phyloP scores from a whole-genome alignment of 176 grass and related monocot species.

The Aegilops bicornis region DNA sequence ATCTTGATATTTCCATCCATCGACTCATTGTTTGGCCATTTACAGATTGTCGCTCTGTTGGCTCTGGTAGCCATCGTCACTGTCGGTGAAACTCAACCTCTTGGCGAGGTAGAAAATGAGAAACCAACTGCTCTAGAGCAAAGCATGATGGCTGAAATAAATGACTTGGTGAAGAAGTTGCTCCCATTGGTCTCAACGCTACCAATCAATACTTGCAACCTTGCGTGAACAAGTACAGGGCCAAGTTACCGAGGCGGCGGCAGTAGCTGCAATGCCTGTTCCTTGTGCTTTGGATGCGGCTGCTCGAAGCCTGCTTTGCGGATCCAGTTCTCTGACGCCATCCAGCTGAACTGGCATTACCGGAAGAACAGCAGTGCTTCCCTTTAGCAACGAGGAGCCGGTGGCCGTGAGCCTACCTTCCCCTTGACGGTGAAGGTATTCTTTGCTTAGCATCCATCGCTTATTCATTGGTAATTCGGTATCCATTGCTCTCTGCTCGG shows the following conservation, averaged over 20 bases:
- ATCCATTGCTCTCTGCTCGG: neutral
- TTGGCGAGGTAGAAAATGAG: neutral
- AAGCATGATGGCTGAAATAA: conserved; percentile 8
- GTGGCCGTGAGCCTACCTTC: conserved; percentile 54
- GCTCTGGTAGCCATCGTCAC: neutral
- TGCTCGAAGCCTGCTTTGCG: conserved; percentile 31
- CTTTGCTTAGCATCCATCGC: neutral
- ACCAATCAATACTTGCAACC: neutral
- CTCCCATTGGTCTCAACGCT: neutral
- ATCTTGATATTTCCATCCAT: conserved; percentile 5
- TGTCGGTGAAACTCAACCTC: conserved; percentile 3
- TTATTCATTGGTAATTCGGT: neutral
- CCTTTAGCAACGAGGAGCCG: conserved; percentile 55
- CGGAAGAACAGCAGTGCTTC: conserved; percentile 43
- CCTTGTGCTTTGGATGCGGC: neutral
- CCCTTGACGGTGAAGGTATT: conserved; percentile 36
- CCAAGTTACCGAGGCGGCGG: neutral
- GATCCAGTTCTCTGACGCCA: conserved; percentile 36
- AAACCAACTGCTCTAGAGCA: neutral
- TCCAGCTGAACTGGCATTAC: conserved; percentile 37
- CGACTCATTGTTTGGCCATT: conserved; percentile 2
- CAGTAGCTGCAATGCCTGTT: neutral
- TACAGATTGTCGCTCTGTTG: conserved; percentile 14
- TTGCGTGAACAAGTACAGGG: neutral
- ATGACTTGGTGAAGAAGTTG: neutral